Evolutionary conservation across 176 grass and related monocot species (phyloP), one percentile per base, ranked within the genome.

Genomic region (Sorghum bicolor): DNA sequence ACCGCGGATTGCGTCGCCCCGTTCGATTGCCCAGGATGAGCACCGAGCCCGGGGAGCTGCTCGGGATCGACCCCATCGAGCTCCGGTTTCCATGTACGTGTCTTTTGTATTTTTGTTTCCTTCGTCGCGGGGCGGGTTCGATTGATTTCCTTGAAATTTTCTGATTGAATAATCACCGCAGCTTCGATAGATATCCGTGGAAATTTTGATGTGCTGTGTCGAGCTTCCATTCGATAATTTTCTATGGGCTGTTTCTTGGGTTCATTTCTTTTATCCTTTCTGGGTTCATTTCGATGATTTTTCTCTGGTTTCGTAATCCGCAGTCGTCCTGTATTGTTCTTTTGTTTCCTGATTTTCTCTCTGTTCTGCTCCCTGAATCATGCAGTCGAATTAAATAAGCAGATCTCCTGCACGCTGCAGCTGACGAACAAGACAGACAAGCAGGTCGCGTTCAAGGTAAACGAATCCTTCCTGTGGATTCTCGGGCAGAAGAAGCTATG

Each of bases 321-420:
- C n/a, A 31, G 40, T 43, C 72, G 22, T 75, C 28, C 47, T 6
- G 25, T 68, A 82, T 17, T 29, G 17, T 64, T 33, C 13, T 25
- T 31, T 69, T 22, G 5, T 67, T 85, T 20, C 26, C 70, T 65
- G 58, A 85, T 38, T 30, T 8, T 3, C 5, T 16, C 3, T 26
- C 9, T 10, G 3, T 55, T 63, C 15, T 5, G 8, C 14, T 57
- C 71, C 80, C n/a, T 24, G 40, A 25, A 31, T 77, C 67, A 20
- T 75, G 64, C 75, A 98, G 96, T 98, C 73, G 91, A 95, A 78
- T 52, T 98, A 32, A 88, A 91, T 70, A 98, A 88, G 79, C 96
- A 95, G 87, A 93, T 95, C 76, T 95, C 96, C 6, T 98, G 96
- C 55, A 88, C 91, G 15, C 80, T 98, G 70, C 91, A 93, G 25